phyloP scores from a whole-genome alignment of 2,329 filamentous ascomycete species.

The Trichocomaceae sp. region DNA sequence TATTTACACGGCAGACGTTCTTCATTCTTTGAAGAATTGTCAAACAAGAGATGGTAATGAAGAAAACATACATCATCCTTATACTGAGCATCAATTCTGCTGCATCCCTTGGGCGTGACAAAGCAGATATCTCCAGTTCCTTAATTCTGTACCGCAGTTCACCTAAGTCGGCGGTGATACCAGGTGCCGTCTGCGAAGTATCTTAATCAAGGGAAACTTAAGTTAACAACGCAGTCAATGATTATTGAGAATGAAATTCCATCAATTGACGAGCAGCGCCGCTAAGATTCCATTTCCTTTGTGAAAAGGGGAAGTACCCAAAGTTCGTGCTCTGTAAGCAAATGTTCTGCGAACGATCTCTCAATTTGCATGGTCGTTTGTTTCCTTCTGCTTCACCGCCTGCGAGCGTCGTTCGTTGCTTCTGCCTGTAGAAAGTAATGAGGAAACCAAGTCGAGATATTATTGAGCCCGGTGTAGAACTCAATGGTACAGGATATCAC shows the following conservation, averaged over 20 bases:
- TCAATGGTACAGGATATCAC: neutral
- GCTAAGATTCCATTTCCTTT: neutral
- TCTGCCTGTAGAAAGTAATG: neutral
- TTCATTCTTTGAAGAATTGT: neutral
- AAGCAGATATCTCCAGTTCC: neutral
- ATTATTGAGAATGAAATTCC: neutral
- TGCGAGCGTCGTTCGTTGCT: neutral
- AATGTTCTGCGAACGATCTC: neutral
- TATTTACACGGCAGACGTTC: neutral
- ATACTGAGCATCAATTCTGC: neutral
- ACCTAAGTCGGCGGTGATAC: neutral
- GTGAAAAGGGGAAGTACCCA: neutral
- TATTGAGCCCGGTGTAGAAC: neutral
- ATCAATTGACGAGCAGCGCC: neutral
- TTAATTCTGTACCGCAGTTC: neutral
- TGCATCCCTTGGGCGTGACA: neutral
- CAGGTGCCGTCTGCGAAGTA: neutral
- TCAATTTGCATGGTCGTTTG: constrained; percentile 1
- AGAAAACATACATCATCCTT: neutral
- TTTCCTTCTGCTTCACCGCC: neutral
- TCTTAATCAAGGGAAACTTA: neutral
- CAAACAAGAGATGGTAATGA: neutral
- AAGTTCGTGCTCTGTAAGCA: neutral
- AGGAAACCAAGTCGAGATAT: neutral
- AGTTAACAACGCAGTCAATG: neutral